Evolutionary conservation across 495 filamentous ascomycete species (phyloP), one percentile per base, ranked within the genome.

Genomic region (Daldinia loculata): DNA sequence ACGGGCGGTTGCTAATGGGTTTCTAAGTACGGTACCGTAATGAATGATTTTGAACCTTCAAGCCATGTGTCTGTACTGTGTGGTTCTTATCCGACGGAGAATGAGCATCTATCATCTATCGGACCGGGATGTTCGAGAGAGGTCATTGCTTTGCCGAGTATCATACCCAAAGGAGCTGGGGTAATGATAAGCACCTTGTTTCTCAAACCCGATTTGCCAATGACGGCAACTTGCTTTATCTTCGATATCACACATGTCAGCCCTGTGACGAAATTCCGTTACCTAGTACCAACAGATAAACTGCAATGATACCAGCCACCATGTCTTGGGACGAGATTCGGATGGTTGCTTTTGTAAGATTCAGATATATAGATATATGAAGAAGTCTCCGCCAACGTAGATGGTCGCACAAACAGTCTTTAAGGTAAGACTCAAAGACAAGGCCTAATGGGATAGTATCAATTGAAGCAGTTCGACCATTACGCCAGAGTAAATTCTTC

Each of bases 131-230:
- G 14, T 39, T 64, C n/a, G 43, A 59, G 24, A 19, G 19, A 61
- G 30, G 24, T 24, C 7, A 43, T 30, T 19, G 29, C 50, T 51
- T 52, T 43, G 51, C 62, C 51, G 58, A 51, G 38, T 50, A 71
- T 38, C 32, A 45, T 50, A 38, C 53, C 39, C 55, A 36, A 39
- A 65, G 34, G 56, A 62, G 56, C 64, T 67, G 65, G 65, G 65
- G 70, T 61, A 41, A 53, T 65, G 70, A 72, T 72, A 69, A 72
- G 70, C 64, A 72, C 50, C 61, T 56, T 57, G 60, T 27, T 43
- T 43, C 51, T 43, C 24, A 41, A 43, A 29, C 14, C 48, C 7
- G 53, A 62, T 66, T 71, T 56, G 56, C 65, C 61, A 72, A 72
- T 72, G 61, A 57, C 26, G 9, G 38, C 24, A 22, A 27, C 12